Conservation (phyloP, 208 protist species). For the Leishmania braziliensis region DNA sequence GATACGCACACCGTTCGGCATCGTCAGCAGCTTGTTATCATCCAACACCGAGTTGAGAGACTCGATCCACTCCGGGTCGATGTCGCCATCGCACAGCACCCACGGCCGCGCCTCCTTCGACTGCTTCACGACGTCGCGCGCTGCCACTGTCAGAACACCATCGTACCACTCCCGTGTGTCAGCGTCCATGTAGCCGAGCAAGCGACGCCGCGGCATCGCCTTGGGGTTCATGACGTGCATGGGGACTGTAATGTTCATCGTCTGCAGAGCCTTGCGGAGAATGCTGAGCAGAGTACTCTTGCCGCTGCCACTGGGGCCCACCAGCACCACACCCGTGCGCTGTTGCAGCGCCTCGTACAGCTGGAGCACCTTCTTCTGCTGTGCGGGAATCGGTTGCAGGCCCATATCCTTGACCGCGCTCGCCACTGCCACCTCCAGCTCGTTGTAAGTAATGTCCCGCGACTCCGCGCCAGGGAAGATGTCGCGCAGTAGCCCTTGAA, state of each 20-base stretch:
- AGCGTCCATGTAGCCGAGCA: constrained; percentile 96
- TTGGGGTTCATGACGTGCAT: constrained; percentile 94
- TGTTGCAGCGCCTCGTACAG: constrained; percentile 94
- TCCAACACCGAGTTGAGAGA: constrained; percentile 99
- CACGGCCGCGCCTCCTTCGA: constrained; percentile 76
- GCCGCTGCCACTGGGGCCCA: constrained; percentile 92
- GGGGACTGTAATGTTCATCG: constrained; percentile 73
- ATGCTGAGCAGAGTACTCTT: constrained; percentile 92
- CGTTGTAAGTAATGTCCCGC: constrained; percentile 72
- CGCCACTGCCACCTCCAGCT: constrained; percentile 86
- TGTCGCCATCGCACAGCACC: constrained; percentile 97
- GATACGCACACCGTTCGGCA: constrained; percentile 97
- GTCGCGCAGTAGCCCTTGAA: constrained; percentile 92
- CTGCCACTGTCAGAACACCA: constrained; percentile 97
- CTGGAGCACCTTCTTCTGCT: constrained; percentile 93
- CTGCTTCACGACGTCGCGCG: constrained; percentile 85
- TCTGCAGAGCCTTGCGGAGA: constrained; percentile 81
- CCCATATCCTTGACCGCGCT: constrained; percentile 60
- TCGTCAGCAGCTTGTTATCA: constrained; percentile 98
- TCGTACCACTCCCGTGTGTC: constrained; percentile 98
- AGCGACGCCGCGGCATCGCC: constrained; percentile 90
- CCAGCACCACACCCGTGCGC: constrained; percentile 94
- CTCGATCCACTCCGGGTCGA: constrained; percentile 99
- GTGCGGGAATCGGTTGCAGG: constrained; percentile 68
- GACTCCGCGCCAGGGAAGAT: constrained; percentile 82